A percentile compares a stretch with the other conserved stretches of the same genome.
These are phyloP conservation scores for Podaxis sp. DNA, from an alignment of 768 basidiomycete species.

Conservation along the genomic window DNA sequence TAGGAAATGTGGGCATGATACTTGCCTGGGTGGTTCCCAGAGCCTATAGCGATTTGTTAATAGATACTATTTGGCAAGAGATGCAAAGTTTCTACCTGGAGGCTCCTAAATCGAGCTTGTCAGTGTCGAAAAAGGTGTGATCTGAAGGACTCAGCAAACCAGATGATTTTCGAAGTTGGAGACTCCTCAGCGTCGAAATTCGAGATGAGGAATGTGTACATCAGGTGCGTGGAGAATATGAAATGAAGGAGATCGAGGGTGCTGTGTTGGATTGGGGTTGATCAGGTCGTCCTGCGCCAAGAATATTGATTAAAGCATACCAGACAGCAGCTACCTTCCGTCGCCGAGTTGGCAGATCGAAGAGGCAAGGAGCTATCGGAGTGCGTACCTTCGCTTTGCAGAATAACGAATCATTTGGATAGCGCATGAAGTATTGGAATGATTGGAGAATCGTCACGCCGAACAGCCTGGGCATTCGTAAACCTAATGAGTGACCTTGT, in stretches of 20 bases:
- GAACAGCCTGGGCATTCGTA: neutral
- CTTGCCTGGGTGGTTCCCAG: neutral
- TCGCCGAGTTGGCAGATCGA: neutral
- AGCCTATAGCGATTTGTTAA: neutral
- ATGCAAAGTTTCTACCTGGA: neutral
- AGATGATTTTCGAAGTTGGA: neutral
- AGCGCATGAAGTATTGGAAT: slow-evolving; percentile 4
- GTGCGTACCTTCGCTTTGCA: neutral
- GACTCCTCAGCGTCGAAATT: neutral
- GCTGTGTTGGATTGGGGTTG: neutral
- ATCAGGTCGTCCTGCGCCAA: neutral
- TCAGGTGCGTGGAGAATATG: neutral
- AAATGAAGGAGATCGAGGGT: neutral
- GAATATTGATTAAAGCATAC: neutral
- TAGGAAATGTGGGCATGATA: neutral
- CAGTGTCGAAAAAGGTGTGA: too few relatives aligned
- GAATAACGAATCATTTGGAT: neutral
- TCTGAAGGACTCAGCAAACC: neutral
- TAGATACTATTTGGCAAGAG: neutral
- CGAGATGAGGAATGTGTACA: slow-evolving; percentile 5
- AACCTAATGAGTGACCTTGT: neutral
- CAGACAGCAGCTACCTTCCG: neutral
- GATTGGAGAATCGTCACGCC: slow-evolving; percentile 3
- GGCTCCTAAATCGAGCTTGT: neutral
- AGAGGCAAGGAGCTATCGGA: neutral